Percentiles rank a stretch among this genome's conserved stretches.
These are phyloP conservation scores for Rhodotorula sp. DNA, from an alignment of 1,284 basidiomycete species.

Conservation along the genomic window DNA sequence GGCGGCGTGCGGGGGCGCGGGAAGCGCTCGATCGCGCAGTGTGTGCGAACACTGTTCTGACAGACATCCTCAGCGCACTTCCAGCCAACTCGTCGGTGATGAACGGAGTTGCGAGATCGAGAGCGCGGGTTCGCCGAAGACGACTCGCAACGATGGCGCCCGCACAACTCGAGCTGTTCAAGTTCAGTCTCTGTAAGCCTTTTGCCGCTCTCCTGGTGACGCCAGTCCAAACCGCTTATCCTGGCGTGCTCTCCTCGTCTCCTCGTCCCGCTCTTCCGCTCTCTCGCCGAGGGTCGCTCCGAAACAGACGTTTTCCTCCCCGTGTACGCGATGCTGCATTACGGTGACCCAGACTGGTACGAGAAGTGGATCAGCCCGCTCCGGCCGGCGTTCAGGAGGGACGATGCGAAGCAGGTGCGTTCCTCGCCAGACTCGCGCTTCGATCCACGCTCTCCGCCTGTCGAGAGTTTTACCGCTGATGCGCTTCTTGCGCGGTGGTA, in stretches of 20 bases:
- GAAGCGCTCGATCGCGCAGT: not conserved
- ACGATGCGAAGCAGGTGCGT: constrained; percentile 34
- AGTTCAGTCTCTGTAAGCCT: constrained; percentile 38
- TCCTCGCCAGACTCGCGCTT: too few species aligned
- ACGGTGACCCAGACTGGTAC: constrained; percentile 50
- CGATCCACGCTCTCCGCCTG: not conserved
- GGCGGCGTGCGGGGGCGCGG: not conserved
- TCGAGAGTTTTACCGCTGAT: not conserved
- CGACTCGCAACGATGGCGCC: constrained; percentile 25
- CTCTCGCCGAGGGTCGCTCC: not conserved
- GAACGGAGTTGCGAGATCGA: not conserved
- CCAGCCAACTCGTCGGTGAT: too few species aligned
- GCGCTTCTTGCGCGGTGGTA: not conserved
- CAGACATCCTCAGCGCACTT: not conserved
- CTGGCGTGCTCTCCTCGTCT: not conserved
- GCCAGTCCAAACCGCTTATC: not conserved
- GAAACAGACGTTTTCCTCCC: constrained; percentile 49
- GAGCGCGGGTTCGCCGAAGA: not conserved
- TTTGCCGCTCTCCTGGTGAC: too few species aligned
- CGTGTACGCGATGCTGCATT: constrained; percentile 50
- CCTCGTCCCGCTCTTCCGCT: not conserved
- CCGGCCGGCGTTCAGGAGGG: constrained; percentile 22
- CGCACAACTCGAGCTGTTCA: constrained; percentile 40
- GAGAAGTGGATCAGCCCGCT: constrained; percentile 46
- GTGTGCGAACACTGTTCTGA: not conserved